Conservation (phyloP, 805 yeast genomes). For the Metschnikowia lochheadii region DNA sequence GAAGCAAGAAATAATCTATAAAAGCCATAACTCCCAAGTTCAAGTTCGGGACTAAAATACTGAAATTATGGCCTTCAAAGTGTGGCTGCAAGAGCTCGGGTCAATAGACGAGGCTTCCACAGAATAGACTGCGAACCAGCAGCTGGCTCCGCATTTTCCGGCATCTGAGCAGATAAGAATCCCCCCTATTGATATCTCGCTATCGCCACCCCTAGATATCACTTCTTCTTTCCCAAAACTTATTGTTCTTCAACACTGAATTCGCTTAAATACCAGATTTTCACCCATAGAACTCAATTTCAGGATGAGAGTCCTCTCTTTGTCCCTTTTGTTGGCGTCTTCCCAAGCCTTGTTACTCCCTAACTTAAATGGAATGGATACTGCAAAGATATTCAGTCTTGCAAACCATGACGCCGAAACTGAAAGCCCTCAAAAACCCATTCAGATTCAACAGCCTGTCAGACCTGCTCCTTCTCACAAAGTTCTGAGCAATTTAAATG, state of each 20-base stretch:
- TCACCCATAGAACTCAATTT: not conserved
- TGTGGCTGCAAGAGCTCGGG: not conserved
- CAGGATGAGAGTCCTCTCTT: slow-evolving; percentile 5
- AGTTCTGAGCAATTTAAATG: not conserved
- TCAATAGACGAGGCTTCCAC: not conserved
- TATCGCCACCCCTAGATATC: slow-evolving; percentile 2
- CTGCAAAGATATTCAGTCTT: slow-evolving; percentile 8
- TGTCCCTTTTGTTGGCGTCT: slow-evolving; percentile 8
- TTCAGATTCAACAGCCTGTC: not conserved
- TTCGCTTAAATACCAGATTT: not conserved
- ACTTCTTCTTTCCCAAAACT: not conserved
- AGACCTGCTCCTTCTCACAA: not conserved
- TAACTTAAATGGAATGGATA: slow-evolving; percentile 9
- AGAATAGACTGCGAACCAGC: not conserved
- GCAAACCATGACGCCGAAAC: not conserved
- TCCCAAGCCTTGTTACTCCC: slow-evolving; percentile 13
- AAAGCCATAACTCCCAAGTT: not conserved
- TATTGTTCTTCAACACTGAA: not conserved
- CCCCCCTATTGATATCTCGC: not conserved
- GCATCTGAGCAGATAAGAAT: slow-evolving; percentile 2
- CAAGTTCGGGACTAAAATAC: not conserved
- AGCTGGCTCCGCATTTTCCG: slow-evolving; percentile 5
- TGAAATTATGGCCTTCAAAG: not conserved
- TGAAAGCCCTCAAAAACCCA: not conserved
- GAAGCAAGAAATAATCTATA: not conserved